A percentile compares a stretch with the other conserved stretches of the same genome.
These are phyloP conservation scores for Saccharum hybrid DNA, from an alignment of 202 grass and related monocot genomes.

Conservation along the genomic window DNA sequence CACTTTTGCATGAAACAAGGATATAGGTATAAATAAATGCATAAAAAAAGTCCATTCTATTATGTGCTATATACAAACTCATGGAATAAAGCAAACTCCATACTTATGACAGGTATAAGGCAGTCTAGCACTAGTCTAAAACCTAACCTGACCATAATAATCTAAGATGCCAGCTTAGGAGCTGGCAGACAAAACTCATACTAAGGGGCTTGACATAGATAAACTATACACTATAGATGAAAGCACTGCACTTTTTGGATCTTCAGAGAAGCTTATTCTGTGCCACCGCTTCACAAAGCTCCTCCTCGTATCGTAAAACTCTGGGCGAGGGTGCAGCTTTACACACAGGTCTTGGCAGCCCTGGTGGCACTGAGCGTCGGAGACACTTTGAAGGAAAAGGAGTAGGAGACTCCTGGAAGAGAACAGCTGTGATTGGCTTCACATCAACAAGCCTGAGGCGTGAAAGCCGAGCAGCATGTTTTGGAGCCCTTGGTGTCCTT, in stretches of 20 bases:
- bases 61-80: constrained; percentile 49
- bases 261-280: constrained; percentile 94
- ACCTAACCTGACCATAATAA: constrained; percentile 41
- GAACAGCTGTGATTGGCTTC: constrained; percentile 80
- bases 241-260: constrained; percentile 11
- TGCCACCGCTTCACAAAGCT: constrained; percentile 85
- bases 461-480: constrained; percentile 56
- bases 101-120: constrained; percentile 40
- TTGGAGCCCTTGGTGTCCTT: constrained; percentile 74
- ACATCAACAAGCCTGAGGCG: constrained; percentile 63
- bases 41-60: constrained; percentile 27
- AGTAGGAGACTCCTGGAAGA: constrained; percentile 74
- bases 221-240: constrained; percentile 45
- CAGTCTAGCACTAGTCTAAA: constrained; percentile 51
- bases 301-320: constrained; percentile 82
- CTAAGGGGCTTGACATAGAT: constrained; percentile 44
- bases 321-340: constrained; percentile 64
- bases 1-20: not conserved
- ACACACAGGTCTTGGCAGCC: constrained; percentile 67
- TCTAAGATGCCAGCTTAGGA: constrained; percentile 19
- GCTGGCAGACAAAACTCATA: constrained; percentile 37
- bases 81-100: constrained; percentile 37
- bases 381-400: constrained; percentile 50
- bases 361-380: constrained; percentile 62
- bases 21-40: not conserved